Base-by-base conservation (phyloP, 768 basidiomycete species). In the Dentipellis fragilis region DNA sequence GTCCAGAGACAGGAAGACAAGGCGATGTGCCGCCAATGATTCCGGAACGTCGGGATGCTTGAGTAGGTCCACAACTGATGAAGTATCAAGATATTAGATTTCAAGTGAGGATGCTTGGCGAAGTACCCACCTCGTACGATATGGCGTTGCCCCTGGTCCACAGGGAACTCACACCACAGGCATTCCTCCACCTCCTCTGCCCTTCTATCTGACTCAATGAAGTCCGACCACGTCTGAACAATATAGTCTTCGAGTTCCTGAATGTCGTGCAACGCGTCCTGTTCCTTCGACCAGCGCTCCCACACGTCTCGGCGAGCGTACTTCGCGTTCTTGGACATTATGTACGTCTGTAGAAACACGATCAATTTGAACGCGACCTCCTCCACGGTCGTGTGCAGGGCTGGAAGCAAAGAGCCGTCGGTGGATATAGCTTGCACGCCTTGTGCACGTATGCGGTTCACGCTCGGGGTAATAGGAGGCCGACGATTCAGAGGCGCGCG, bases 121-220 rank as follows among this genome's bases (percentile, higher is more conserved):
- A 40, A 11, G 1, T 10, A 55, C 65, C 14, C 48, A 69, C 68
- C 64, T 64, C 65, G 58, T 10, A 65, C 47, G 9, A 55, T 58
- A 16, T 22, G 17, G 3, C 21, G 23, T n/a, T 54, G 56, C 1
- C 58, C 63, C 12, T 70, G 65, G 48, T 70, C 65, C 23, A 70
- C 54, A 3, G 69, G 69, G 56, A 80, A 80, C 10, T 64, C 55
- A 5, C 69, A 67, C 81, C 81, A 83, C 23, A 84, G 63, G 12
- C 75, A 68, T 4, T 71, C 69, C 51, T 79, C 71, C 16, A 83
- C 68, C 53, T 81, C 75, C 21, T 61, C 63, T 9, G 69, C 58
- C 21, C 65, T 69, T 16, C 73, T 72, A 52, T 72, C 71, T 17
- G 69, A 71, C 14, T 65, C 58, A 10, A 82, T 66, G 61, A 78